Evolutionary conservation across 2,329 filamentous ascomycete species (phyloP).

Genomic region (Aspergillus sp.): DNA sequence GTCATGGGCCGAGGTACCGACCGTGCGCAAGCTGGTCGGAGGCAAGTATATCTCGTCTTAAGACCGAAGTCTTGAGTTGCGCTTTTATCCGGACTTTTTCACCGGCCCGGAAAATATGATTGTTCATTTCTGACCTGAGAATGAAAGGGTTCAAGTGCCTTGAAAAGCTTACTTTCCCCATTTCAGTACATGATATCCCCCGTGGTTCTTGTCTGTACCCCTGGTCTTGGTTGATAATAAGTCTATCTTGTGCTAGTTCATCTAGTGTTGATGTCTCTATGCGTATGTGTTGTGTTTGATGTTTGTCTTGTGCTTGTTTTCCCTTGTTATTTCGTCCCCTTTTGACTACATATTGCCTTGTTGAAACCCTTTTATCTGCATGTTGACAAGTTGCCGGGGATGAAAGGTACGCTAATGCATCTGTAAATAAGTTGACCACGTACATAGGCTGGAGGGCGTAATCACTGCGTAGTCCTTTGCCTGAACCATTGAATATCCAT

Average conservation of each 20-base stretch:
- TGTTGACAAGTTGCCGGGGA: background rate
- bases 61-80: background rate
- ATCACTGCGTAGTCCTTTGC: slow-evolving; percentile 1
- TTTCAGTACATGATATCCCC: slow-evolving; percentile 1
- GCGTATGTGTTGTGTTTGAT: slow-evolving; percentile 1
- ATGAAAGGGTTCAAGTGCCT: background rate
- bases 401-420: slow-evolving; percentile 8
- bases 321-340: slow-evolving; percentile 12
- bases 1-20: slow-evolving; percentile 67
- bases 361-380: slow-evolving; percentile 3
- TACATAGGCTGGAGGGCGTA: background rate
- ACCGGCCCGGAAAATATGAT: too few species aligned
- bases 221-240: background rate
- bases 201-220: slow-evolving; percentile 4
- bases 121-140: too few species aligned
- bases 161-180: slow-evolving; percentile 2
- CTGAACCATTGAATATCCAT: background rate
- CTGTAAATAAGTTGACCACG: slow-evolving; percentile 16
- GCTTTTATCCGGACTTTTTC: background rate
- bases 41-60: slow-evolving; percentile 69
- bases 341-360: slow-evolving; percentile 12
- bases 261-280: too few species aligned
- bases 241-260: background rate
- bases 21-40: slow-evolving; percentile 66
- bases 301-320: background rate